A percentile compares a stretch with the other conserved stretches of the same genome.
phyloP scores from a whole-genome alignment of 2,329 filamentous ascomycete genomes.

The Paraconiothyrium sp. region DNA sequence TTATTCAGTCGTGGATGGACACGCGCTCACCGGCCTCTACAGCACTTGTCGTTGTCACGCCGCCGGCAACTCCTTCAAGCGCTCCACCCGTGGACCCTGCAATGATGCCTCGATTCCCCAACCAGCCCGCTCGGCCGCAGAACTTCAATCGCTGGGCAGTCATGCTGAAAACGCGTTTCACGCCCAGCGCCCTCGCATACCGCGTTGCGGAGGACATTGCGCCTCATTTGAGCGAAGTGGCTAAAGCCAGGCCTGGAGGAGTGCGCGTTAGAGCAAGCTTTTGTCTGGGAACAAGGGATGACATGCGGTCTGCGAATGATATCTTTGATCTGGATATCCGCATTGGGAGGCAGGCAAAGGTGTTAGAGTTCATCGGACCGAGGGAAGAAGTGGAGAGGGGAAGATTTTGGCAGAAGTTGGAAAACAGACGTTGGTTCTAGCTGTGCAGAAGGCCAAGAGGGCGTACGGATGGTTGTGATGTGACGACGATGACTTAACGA shows the following conservation, averaged over 20 bases:
- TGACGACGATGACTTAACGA: not conserved
- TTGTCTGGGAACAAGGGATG: conserved; percentile 49
- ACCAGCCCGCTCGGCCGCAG: conserved; percentile 27
- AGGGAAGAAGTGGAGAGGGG: conserved; percentile 55
- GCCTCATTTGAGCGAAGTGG: conserved; percentile 51
- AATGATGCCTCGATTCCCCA: conserved; percentile 35
- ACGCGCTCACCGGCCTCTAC: conserved; percentile 50
- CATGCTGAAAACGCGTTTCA: conserved; percentile 51
- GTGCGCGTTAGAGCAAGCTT: conserved; percentile 58
- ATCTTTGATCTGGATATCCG: conserved; percentile 58
- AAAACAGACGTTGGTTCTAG: conserved; percentile 56
- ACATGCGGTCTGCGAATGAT: conserved; percentile 41
- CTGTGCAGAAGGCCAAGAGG: too few relatives aligned
- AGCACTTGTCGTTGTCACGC: conserved; percentile 49
- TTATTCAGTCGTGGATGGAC: conserved; percentile 57
- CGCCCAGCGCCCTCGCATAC: conserved; percentile 53
- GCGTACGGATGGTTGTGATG: not conserved
- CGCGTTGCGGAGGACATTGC: conserved; percentile 53
- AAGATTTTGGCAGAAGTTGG: conserved; percentile 55
- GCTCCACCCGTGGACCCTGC: conserved; percentile 39
- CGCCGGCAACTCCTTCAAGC: conserved; percentile 33
- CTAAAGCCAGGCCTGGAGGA: conserved; percentile 52
- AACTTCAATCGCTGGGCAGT: conserved; percentile 54
- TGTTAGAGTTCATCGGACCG: conserved; percentile 54
- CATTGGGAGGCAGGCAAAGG: conserved; percentile 52